Evolutionary conservation across 768 basidiomycete species (phyloP).

Genomic region (Suillus variegatus): DNA sequence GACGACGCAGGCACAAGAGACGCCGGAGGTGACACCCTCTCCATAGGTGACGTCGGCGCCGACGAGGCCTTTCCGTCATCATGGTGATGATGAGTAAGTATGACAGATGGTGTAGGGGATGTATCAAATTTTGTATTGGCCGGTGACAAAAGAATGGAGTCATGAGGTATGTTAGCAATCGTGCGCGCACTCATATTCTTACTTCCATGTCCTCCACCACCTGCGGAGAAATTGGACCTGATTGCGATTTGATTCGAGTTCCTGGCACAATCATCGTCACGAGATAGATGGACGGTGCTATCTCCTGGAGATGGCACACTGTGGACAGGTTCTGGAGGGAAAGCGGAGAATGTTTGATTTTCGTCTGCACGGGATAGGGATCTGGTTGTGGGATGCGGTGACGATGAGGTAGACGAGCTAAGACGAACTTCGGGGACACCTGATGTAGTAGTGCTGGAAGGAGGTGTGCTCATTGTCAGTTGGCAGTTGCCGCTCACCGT

Average conservation of each 20-base stretch:
- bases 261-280: neutral
- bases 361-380: neutral
- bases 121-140: neutral
- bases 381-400: neutral
- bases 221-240: neutral
- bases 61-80: neutral
- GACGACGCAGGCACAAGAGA: neutral
- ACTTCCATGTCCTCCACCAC: neutral
- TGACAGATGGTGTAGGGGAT: conserved; percentile 2
- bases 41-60: neutral
- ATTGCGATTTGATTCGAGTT: too few species aligned
- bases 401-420: neutral
- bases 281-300: neutral
- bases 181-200: neutral
- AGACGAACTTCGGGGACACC: neutral
- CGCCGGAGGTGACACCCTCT: neutral
- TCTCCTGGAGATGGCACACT: neutral
- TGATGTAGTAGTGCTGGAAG: neutral
- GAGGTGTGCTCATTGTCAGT: neutral
- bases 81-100: neutral
- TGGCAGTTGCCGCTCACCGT: neutral
- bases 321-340: neutral
- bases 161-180: neutral
- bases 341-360: neutral
- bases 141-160: neutral